Evolutionary conservation across 164 flowering plant species (phyloP), one percentile per base, ranked within the genome.

Genomic region (Dillenia turbinata): DNA sequence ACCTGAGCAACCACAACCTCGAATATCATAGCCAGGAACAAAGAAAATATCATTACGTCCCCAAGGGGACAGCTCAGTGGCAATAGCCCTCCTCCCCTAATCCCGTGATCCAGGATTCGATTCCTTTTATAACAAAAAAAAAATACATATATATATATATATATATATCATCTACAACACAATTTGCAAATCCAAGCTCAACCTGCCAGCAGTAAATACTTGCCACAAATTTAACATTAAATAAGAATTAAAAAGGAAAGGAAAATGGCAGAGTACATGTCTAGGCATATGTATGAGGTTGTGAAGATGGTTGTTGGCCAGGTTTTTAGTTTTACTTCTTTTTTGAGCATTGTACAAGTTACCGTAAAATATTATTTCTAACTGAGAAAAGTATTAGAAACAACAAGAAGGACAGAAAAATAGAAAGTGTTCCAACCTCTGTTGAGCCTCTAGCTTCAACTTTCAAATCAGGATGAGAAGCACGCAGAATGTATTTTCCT

Each of bases 1-100:
- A 95, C 99, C 96, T 92, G 99, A 64, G 99, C 92, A 74, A 86
- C 94, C 63, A 95, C 99, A 78, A 47, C 99, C 99, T 52, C 72
- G 77, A 57, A 95, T 79, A 64, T 86, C 81, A 78, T 92, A 90
- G 4, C 99, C 99, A 64, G 86, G 79, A 50, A 83, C 89, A 79
- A 73, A 89, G 78, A 95, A 92, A 67, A 88, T n/a, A n/a, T n/a
- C n/a, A n/a, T n/a, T n/a, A n/a, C n/a, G n/a, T n/a, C n/a, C n/a
- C n/a, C n/a, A n/a, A n/a, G n/a, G n/a, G n/a, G n/a, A n/a, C n/a
- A n/a, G n/a, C n/a, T n/a, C n/a, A n/a, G n/a, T n/a, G n/a, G n/a
- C n/a, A n/a, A n/a, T n/a, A n/a, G n/a, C n/a, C n/a, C n/a, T n/a
- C n/a, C n/a, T n/a, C n/a, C n/a, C n/a, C n/a, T n/a, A n/a, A n/a